These are phyloP conservation scores for Leucosporidium scottii DNA, from an alignment of 768 basidiomycete species.

Conservation along the genomic window DNA sequence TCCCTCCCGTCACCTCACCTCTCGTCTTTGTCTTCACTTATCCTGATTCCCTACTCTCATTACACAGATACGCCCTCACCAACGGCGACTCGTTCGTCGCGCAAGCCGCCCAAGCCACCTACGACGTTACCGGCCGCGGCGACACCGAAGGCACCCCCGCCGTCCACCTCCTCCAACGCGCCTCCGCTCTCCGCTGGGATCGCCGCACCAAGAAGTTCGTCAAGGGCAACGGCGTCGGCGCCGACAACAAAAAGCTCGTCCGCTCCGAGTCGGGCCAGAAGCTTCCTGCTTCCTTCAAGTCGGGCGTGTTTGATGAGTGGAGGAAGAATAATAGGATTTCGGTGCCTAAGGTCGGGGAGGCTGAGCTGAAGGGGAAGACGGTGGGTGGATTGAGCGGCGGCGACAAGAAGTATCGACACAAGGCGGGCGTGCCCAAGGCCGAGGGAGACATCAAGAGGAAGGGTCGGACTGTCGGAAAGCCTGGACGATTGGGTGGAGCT, in stretches of 20 bases:
- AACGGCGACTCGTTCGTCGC: constrained; percentile 80
- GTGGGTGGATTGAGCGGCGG: constrained; percentile 15
- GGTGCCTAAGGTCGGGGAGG: constrained; percentile 76
- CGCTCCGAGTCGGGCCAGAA: constrained; percentile 84
- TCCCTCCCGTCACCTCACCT: background rate
- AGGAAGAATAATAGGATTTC: constrained; percentile 64
- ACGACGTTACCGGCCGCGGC: constrained; percentile 77
- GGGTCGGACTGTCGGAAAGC: constrained; percentile 60
- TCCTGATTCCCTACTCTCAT: background rate
- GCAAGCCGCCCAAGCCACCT: constrained; percentile 69
- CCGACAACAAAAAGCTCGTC: constrained; percentile 90
- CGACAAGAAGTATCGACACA: constrained; percentile 62
- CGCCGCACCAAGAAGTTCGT: constrained; percentile 93
- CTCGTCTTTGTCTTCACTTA: background rate
- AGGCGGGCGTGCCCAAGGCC: constrained; percentile 56
- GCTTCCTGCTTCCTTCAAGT: constrained; percentile 83
- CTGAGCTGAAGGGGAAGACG: constrained; percentile 48
- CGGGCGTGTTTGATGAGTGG: constrained; percentile 95
- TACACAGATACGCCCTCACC: constrained; percentile 70
- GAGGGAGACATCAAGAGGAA: constrained; percentile 57
- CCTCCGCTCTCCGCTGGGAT: constrained; percentile 75
- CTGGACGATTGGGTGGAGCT: constrained; percentile 60
- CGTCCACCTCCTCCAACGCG: constrained; percentile 43
- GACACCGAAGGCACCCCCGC: constrained; percentile 54
- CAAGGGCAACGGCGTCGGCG: constrained; percentile 71